Evolutionary conservation across 768 basidiomycete species (phyloP).

Genomic region (Lactifluus pinguis): DNA sequence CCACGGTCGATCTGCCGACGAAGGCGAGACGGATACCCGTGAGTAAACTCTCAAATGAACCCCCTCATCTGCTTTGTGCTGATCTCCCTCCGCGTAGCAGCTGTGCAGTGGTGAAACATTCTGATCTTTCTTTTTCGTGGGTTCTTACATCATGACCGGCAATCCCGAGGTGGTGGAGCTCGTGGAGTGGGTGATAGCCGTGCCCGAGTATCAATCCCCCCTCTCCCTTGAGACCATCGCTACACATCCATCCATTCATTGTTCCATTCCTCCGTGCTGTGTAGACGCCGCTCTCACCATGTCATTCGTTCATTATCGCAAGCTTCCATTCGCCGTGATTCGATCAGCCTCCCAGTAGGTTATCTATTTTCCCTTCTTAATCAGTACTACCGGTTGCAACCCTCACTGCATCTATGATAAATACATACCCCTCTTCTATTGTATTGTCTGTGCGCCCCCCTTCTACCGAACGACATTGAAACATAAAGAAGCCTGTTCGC

Average conservation of each 20-base stretch:
- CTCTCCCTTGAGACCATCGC: not conserved
- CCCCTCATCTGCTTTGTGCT: not conserved
- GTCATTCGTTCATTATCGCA: not conserved
- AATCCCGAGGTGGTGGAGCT: not conserved
- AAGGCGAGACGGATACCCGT: slow-evolving; percentile 16
- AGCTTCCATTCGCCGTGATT: not conserved
- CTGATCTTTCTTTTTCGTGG: not conserved
- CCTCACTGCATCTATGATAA: not conserved
- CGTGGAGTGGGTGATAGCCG: not conserved
- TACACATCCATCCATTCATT: not conserved
- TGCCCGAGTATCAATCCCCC: not conserved
- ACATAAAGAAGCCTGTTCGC: not conserved
- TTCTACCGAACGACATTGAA: not conserved
- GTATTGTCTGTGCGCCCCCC: not conserved
- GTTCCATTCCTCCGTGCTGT: not conserved
- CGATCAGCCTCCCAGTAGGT: not conserved
- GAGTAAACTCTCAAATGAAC: not conserved
- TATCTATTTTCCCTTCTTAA: not conserved
- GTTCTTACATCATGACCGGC: not conserved
- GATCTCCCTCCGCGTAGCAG: not conserved
- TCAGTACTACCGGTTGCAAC: not conserved
- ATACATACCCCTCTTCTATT: not conserved
- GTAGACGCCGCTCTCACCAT: not conserved
- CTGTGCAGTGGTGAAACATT: slow-evolving; percentile 2
- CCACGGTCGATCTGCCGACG: slow-evolving; percentile 12